Base-by-base conservation (phyloP, 108 stramenopile genomes). In the Pseudonitzschia delicatissima region DNA sequence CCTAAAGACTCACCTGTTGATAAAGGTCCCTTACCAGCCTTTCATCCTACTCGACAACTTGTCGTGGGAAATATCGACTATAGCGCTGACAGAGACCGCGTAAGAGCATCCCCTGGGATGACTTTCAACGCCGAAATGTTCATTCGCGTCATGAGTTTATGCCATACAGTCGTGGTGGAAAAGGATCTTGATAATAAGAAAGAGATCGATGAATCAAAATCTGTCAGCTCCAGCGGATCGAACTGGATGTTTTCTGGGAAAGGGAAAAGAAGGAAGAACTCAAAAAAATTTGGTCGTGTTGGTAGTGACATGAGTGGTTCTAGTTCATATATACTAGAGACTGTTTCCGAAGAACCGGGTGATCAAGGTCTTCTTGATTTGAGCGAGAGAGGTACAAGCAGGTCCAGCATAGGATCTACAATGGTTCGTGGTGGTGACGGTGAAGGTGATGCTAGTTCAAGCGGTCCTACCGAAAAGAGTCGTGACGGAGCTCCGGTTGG, bases 111-210 rank as follows among this genome's bases (percentile, higher is more conserved):
- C 15, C 55, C 34, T 17, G 66, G 55, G 17, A 53, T 79, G 28
- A 90, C 87, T 8, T 90, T 93, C 65, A 90, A 93, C 65, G 83
- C 90, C 21, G 93, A 94, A 72, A 89, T 94, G 87, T 95, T 95
- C 60, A 66, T 95, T 18, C 80, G 91, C 9, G 86, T 92, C 18
- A 74, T 96, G 89, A 84, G 86, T 55, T 75, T 93, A 28, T 96
- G 95, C 57, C 92, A 96, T 80, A 96, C 95, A 18, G 95, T 96
- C 29, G 91, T 96, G 20, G 88, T 93, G 2, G 95, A 96, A 65
- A 89, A 92, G 48, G 88, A 90, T 73, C 59, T 84, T 6, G 90
- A 84, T 61, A 35, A 59, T 45, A 62, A 45, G 5, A 45, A 66
- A 26, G 47, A 66, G 12, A 74, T 74, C 50, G 67, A 75, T 45